Evolutionary conservation across 2,329 filamentous ascomycete genomes (phyloP).

Genomic region (Hypoxylon sp.): DNA sequence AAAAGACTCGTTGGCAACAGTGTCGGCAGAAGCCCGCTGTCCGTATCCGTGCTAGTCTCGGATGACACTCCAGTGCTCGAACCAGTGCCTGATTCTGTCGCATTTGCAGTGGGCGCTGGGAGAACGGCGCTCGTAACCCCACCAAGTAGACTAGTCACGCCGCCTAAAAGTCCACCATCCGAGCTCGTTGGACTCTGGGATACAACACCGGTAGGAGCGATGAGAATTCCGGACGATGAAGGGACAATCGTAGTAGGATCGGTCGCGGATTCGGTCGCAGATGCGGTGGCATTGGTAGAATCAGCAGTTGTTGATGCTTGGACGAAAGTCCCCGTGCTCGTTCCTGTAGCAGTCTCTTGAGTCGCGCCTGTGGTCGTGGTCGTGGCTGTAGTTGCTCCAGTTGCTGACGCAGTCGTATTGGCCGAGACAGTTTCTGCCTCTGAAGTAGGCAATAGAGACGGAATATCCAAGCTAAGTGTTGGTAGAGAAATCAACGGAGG

Average conservation of each 20-base stretch:
- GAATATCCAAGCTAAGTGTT: slow-evolving; percentile 39
- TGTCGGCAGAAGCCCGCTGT: slow-evolving; percentile 33
- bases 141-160: slow-evolving; percentile 37
- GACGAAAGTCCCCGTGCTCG: slow-evolving; percentile 26
- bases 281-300: slow-evolving; percentile 20
- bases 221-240: slow-evolving; percentile 46
- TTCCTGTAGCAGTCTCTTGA: slow-evolving; percentile 8
- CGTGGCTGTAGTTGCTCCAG: slow-evolving; percentile 18
- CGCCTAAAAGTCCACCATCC: slow-evolving; percentile 43
- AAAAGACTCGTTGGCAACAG: slow-evolving; percentile 29
- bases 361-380: slow-evolving; percentile 23
- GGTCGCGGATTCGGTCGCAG: slow-evolving; percentile 28
- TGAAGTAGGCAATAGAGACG: slow-evolving; percentile 21
- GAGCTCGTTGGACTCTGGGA: slow-evolving; percentile 40
- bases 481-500: slow-evolving; percentile 42
- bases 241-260: slow-evolving; percentile 22
- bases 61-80: slow-evolving; percentile 9
- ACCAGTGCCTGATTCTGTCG: slow-evolving; percentile 40
- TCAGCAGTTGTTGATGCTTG: slow-evolving; percentile 20
- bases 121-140: slow-evolving; percentile 36
- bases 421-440: slow-evolving; percentile 17
- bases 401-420: slow-evolving; percentile 7
- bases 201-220: slow-evolving; percentile 50
- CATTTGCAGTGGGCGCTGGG: slow-evolving; percentile 33
- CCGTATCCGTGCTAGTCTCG: slow-evolving; percentile 18